A percentile compares a stretch with the other conserved stretches of the same genome.
Evolutionary conservation across 495 filamentous ascomycete genomes (phyloP).

Genomic region (Glarea lozoyensis): DNA sequence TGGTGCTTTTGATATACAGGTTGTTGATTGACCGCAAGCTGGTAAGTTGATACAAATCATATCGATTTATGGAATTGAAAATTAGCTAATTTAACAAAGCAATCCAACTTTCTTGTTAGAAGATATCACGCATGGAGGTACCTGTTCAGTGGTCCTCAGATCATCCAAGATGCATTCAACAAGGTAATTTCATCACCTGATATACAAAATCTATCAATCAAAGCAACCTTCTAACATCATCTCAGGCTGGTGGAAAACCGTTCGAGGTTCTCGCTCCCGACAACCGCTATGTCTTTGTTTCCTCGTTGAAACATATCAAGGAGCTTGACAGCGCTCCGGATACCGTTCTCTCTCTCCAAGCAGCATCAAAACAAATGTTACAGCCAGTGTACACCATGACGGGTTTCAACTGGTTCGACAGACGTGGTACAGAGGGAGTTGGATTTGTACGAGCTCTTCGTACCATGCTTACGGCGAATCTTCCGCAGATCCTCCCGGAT

Average conservation of each 20-base stretch:
- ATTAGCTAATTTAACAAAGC: neutral
- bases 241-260: slow-evolving; percentile 17
- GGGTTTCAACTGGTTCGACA: slow-evolving; percentile 21
- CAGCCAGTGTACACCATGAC: slow-evolving; percentile 23
- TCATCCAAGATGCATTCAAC: neutral
- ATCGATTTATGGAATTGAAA: neutral
- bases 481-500: slow-evolving; percentile 15
- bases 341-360: slow-evolving; percentile 22
- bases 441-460: slow-evolving; percentile 22
- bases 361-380: slow-evolving; percentile 23
- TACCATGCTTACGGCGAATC: slow-evolving; percentile 18
- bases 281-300: slow-evolving; percentile 19
- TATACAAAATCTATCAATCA: neutral
- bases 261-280: slow-evolving; percentile 19
- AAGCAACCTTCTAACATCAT: neutral
- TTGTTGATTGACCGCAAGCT: too few relatives aligned
- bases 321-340: slow-evolving; percentile 21
- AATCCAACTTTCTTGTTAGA: neutral
- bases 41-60: too few relatives aligned
- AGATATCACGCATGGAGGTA: neutral
- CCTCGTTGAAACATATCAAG: slow-evolving; percentile 19
- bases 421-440: slow-evolving; percentile 16
- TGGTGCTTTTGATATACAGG: too few relatives aligned
- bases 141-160: neutral
- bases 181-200: neutral